A percentile compares a stretch with the other conserved stretches of the same genome.
phyloP scores from a whole-genome alignment of 371 early-diverging fungal species.

The Mortierella sp. region DNA sequence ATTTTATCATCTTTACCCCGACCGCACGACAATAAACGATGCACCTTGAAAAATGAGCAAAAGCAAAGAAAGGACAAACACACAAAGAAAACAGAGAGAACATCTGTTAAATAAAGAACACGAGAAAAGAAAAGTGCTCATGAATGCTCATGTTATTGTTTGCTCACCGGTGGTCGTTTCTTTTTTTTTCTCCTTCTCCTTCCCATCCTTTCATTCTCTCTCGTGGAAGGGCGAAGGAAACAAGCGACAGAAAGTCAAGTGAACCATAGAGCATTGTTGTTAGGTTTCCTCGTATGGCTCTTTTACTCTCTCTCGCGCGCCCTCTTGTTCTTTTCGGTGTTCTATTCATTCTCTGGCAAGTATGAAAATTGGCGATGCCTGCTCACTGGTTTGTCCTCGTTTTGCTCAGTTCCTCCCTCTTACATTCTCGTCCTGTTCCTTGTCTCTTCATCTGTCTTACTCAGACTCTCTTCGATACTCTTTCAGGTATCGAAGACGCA shows the following conservation, averaged over 20 bases:
- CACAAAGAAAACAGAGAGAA: not conserved
- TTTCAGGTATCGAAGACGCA: slow-evolving; percentile 14
- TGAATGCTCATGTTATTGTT: slow-evolving; percentile 18
- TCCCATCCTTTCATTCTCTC: not conserved
- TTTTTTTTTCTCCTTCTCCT: not conserved
- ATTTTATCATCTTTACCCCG: not conserved
- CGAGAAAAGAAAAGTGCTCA: slow-evolving; percentile 19
- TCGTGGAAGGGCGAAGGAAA: not conserved
- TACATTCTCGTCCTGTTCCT: not conserved
- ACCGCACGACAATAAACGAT: not conserved
- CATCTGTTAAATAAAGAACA: slow-evolving; percentile 9
- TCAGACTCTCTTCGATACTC: slow-evolving; percentile 21
- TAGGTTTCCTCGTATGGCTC: not conserved
- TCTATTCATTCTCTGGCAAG: not conserved
- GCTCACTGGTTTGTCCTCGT: not conserved
- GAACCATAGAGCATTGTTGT: slow-evolving; percentile 5
- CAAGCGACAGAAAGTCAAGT: not conserved
- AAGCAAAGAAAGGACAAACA: not conserved
- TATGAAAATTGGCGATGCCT: not conserved
- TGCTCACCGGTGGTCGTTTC: not conserved
- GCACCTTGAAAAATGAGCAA: slow-evolving; percentile 2
- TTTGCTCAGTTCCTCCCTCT: not conserved
- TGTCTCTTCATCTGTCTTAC: not conserved
- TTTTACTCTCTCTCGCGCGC: not conserved
- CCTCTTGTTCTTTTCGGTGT: too few relatives aligned